Evolutionary conservation across 306 rosid species (phyloP).

Genomic region (Gastrolobium bilobum): DNA sequence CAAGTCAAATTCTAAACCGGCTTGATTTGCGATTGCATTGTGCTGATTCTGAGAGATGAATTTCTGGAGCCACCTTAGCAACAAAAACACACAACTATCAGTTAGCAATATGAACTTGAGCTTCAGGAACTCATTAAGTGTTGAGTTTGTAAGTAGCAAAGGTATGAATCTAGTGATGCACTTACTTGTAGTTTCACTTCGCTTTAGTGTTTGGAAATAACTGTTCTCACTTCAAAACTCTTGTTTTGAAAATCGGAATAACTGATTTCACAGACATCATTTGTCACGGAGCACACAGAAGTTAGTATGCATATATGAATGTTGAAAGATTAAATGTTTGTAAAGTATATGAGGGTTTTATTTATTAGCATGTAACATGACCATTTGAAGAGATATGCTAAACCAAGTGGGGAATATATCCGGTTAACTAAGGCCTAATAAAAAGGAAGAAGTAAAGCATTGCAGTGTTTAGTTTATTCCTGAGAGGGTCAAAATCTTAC

Average conservation of each 20-base stretch:
- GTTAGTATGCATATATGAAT: neutral
- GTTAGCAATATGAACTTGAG: neutral
- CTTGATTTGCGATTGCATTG: slow-evolving; percentile 19
- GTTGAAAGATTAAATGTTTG: no score
- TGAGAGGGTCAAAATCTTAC: slow-evolving; percentile 60
- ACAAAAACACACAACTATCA: slow-evolving; percentile 10
- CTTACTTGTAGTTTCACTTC: slow-evolving; percentile 57
- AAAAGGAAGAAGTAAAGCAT: neutral
- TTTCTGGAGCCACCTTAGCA: slow-evolving; percentile 48
- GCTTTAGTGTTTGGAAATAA: slow-evolving; percentile 40
- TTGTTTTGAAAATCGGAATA: slow-evolving; percentile 52
- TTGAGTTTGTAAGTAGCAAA: neutral
- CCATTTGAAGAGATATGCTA: slow-evolving; percentile 58
- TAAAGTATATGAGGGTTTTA: neutral
- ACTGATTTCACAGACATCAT: slow-evolving; percentile 32
- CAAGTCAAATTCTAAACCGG: slow-evolving; percentile 29
- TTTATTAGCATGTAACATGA: neutral
- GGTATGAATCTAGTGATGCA: neutral
- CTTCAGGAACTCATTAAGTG: neutral
- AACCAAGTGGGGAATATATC: neutral
- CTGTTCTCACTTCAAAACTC: slow-evolving; percentile 47
- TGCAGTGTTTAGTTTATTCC: neutral
- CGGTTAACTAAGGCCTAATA: neutral
- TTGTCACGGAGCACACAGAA: slow-evolving; percentile 13
- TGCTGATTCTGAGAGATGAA: slow-evolving; percentile 26